Conservation (phyloP, 1,284 basidiomycete species). For the Microbotryum intermedium region DNA sequence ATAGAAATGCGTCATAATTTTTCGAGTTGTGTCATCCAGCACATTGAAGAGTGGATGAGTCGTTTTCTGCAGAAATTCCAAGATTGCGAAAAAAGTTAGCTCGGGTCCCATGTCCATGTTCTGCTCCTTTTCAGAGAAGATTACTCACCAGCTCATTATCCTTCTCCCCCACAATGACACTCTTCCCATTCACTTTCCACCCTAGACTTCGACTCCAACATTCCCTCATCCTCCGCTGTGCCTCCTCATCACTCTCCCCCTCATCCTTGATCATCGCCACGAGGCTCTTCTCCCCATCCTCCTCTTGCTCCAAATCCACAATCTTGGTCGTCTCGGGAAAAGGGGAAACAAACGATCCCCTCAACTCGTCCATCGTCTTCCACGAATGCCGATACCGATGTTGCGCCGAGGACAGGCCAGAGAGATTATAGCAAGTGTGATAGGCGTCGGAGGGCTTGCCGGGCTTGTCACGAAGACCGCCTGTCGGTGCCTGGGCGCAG, state of each 20-base stretch:
- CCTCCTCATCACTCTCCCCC: conserved; percentile 7
- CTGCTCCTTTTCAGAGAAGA: neutral
- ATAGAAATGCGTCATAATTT: conserved; percentile 24
- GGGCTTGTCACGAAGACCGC: conserved; percentile 89
- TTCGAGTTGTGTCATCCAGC: neutral
- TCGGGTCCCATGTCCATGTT: too few species aligned
- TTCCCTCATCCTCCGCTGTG: conserved; percentile 15
- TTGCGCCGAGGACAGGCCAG: conserved; percentile 79
- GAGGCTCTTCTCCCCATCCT: too few species aligned
- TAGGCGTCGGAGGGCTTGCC: conserved; percentile 85
- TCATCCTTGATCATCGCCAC: conserved; percentile 1
- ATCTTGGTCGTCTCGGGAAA: conserved; percentile 34
- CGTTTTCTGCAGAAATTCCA: conserved; percentile 4
- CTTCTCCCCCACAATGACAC: conserved; percentile 7
- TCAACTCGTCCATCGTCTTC: conserved; percentile 42
- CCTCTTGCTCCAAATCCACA: conserved; percentile 24
- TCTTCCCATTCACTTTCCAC: neutral
- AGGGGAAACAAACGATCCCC: conserved; percentile 41
- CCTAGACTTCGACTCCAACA: conserved; percentile 10
- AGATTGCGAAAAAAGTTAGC: neutral
- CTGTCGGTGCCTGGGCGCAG: conserved; percentile 72
- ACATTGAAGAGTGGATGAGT: conserved; percentile 31
- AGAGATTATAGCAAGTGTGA: conserved; percentile 82
- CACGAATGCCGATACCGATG: conserved; percentile 56
- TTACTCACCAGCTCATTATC: conserved; percentile 16